Evolutionary conservation across 768 basidiomycete genomes (phyloP).

Genomic region (Kwoniella botswanensis): DNA sequence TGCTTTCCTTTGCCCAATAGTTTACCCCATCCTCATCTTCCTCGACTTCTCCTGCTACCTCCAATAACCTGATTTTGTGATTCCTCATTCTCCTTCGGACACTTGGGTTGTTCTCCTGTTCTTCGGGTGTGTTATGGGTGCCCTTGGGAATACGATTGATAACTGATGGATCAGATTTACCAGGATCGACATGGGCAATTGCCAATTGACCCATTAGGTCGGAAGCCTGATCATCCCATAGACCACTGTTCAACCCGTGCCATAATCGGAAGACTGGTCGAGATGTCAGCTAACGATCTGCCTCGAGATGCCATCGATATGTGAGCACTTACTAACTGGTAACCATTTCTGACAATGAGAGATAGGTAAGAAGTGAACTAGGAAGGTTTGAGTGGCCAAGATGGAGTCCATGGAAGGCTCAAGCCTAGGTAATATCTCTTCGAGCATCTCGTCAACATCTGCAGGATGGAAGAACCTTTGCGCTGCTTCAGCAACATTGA

Average conservation of each 20-base stretch:
- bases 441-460: slow-evolving; percentile 83
- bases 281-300: neutral
- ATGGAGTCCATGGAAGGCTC: slow-evolving; percentile 66
- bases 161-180: slow-evolving; percentile 73
- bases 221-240: slow-evolving; percentile 88
- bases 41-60: slow-evolving; percentile 43
- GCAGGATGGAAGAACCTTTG: slow-evolving; percentile 88
- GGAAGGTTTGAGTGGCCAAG: slow-evolving; percentile 80
- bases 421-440: slow-evolving; percentile 73
- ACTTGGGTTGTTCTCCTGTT: slow-evolving; percentile 41
- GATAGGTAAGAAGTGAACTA: slow-evolving; percentile 82
- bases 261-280: slow-evolving; percentile 72
- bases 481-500: slow-evolving; percentile 60
- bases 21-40: slow-evolving; percentile 50
- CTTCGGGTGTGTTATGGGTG: slow-evolving; percentile 45
- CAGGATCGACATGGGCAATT: slow-evolving; percentile 79
- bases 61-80: slow-evolving; percentile 42
- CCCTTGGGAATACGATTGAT: slow-evolving; percentile 62
- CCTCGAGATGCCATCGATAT: too few relatives aligned
- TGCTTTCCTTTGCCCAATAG: slow-evolving; percentile 38
- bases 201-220: slow-evolving; percentile 77
- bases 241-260: slow-evolving; percentile 86
- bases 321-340: slow-evolving; percentile 64
- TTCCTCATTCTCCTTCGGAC: slow-evolving; percentile 20
- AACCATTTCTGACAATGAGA: slow-evolving; percentile 82